Base-by-base conservation (phyloP, 176 grass and related monocot genomes). In the Oryza punctata region DNA sequence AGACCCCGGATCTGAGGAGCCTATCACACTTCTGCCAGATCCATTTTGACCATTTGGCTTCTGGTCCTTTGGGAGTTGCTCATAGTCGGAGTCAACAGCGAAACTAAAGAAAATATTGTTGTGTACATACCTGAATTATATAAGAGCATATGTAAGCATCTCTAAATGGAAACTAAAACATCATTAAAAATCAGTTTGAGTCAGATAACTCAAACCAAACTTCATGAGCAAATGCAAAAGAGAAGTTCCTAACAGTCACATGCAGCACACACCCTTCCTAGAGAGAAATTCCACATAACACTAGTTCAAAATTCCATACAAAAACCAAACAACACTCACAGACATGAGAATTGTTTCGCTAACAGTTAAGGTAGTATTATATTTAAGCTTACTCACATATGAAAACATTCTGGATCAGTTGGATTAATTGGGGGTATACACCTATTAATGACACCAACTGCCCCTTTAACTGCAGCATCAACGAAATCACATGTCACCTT, bases 61-160 rank as follows among this genome's bases (percentile, higher is more conserved):
- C 46, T 88, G 77, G 64, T 84, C 91, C 81, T 99, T 96, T 11
- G 89, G 83, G 69, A 94, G 79, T 30, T 94, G 84, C 75, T 89
- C 91, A 65, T 94, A 91, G 89, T 96, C 93, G 0, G 93, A 91
- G 70, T 99, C 93, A 13, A 96, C 89, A 69, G 93, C 96, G 81
- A 99, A 99, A 82, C 96, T 99, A 80, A 99, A 99, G 96, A 99
- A 99, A 41, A 99, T 96, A 54, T 92, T 99, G 82, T 99, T 99
- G 86, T 99, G 93, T 35, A 99, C 96, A 80, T 99, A 99, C 96
- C 96, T 99, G 73, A 78, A 89, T 38, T 52, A 75, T 65, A 43
- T 19, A 70, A 77, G 11, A 85, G 29, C 23, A 88, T 8, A 57
- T 18, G 44, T 88, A 70, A 87, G 87, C 40, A 85, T 78, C n/a